Percentiles rank a stretch among this genome's conserved stretches.
Conservation (phyloP, 2,329 filamentous ascomycete species). For the Mycosphaerella sp. region DNA sequence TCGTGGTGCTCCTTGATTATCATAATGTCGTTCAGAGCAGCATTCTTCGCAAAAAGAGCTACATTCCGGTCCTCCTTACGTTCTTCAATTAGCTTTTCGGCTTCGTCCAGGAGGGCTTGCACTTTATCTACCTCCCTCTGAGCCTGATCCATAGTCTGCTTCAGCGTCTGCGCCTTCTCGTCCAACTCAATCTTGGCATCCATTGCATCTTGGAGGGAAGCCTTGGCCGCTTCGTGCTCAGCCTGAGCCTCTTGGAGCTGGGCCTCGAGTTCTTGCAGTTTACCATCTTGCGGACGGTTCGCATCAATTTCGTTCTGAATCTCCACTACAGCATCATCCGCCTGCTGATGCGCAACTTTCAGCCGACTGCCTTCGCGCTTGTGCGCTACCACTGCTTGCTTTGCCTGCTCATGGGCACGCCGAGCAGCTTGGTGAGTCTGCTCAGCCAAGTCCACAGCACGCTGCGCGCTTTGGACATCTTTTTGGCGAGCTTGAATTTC, state of each 20-base stretch:
- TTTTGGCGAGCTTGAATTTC: slow-evolving; percentile 39
- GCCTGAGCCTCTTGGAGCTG: slow-evolving; percentile 52
- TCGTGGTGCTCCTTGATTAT: slow-evolving; percentile 29
- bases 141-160: slow-evolving; percentile 31
- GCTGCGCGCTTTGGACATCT: slow-evolving; percentile 28
- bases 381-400: slow-evolving; percentile 46
- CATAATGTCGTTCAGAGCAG: slow-evolving; percentile 34
- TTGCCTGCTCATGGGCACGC: slow-evolving; percentile 46
- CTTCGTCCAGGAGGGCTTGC: slow-evolving; percentile 28
- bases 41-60: slow-evolving; percentile 40
- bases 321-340: slow-evolving; percentile 57
- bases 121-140: slow-evolving; percentile 24
- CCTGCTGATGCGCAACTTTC: slow-evolving; percentile 51
- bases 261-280: slow-evolving; percentile 38
- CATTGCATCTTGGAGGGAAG: slow-evolving; percentile 46
- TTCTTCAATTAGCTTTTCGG: slow-evolving; percentile 29
- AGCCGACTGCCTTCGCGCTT: slow-evolving; percentile 44
- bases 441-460: slow-evolving; percentile 50
- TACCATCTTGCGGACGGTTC: slow-evolving; percentile 56
- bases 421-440: slow-evolving; percentile 44
- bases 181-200: slow-evolving; percentile 41
- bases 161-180: slow-evolving; percentile 29
- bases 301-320: slow-evolving; percentile 60
- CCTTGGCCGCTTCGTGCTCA: slow-evolving; percentile 39
- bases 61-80: slow-evolving; percentile 31